Conservation (phyloP, 2,329 filamentous ascomycete genomes). For the Aspergillus sp. region DNA sequence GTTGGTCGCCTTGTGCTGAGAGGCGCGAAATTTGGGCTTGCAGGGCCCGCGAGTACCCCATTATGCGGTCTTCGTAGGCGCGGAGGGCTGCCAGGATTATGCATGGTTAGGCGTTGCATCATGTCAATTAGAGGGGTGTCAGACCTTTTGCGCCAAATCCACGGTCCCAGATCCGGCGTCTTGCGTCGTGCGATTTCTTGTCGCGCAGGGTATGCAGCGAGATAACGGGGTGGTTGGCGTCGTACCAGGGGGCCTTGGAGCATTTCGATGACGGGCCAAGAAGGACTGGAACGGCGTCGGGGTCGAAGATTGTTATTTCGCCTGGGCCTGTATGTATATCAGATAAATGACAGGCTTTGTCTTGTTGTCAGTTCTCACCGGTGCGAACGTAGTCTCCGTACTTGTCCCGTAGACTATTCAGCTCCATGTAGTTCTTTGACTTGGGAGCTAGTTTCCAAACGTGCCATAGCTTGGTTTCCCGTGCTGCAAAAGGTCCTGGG, state of each 20-base stretch:
- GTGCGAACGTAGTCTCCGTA: conserved; percentile 1
- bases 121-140: too few relatives aligned
- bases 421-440: not conserved
- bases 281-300: not conserved
- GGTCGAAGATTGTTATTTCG: not conserved
- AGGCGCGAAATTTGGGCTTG: not conserved
- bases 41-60: not conserved
- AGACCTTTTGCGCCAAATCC: too few relatives aligned
- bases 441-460: not conserved
- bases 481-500: not conserved
- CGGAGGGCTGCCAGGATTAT: not conserved
- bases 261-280: not conserved
- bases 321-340: not conserved
- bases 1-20: not conserved
- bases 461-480: not conserved
- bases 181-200: conserved; percentile 3
- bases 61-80: not conserved
- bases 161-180: not conserved
- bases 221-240: not conserved
- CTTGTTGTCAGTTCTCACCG: not conserved
- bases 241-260: conserved; percentile 3
- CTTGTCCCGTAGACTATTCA: not conserved
- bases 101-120: too few relatives aligned
- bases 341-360: not conserved
- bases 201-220: conserved; percentile 1